Evolutionary conservation across 2,329 filamentous ascomycete species (phyloP), one percentile per base, ranked within the genome.

Genomic region (Xylariaceae sp.): DNA sequence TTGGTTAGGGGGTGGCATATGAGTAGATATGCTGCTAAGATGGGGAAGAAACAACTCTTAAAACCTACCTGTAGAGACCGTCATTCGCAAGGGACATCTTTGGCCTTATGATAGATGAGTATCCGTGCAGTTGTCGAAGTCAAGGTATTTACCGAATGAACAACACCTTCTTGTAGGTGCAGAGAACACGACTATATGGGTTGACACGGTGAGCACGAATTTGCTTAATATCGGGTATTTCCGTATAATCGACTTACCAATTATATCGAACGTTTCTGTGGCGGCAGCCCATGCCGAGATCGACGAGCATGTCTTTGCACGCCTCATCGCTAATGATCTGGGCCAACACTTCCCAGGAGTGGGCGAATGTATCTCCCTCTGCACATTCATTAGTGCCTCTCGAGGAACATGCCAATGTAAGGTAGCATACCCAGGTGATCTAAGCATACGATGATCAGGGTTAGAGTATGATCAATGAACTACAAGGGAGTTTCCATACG

Each of bases 11-110:
- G n/a, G n/a, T n/a, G n/a, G n/a, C n/a, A n/a, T n/a, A n/a, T n/a
- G n/a, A n/a, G n/a, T n/a, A n/a, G n/a, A n/a, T n/a, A n/a, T n/a
- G n/a, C n/a, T n/a, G n/a, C n/a, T n/a, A n/a, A n/a, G n/a, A n/a
- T n/a, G n/a, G n/a, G n/a, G n/a, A n/a, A n/a, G n/a, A n/a, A n/a
- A n/a, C n/a, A n/a, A n/a, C n/a, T n/a, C n/a, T n/a, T n/a, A n/a
- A n/a, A n/a, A n/a, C n/a, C n/a, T n/a, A n/a, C n/a, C n/a, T 27
- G 16, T 59, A 59, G 3, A 58, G 32, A 3, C 44, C 43, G 15
- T 58, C 49, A 7, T 49, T 56, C 4, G 56, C 56, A 11, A 56
- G 24, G 4, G 36, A 18, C 56, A 59, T 59, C 23, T 59, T 59
- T 6, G 56, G 56, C 6, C 50, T 42, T 30, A 16, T 15, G 13